Evolutionary conservation across 176 grass and related monocot genomes (phyloP), one percentile per base, ranked within the genome.

Genomic region (Stipa capillata): DNA sequence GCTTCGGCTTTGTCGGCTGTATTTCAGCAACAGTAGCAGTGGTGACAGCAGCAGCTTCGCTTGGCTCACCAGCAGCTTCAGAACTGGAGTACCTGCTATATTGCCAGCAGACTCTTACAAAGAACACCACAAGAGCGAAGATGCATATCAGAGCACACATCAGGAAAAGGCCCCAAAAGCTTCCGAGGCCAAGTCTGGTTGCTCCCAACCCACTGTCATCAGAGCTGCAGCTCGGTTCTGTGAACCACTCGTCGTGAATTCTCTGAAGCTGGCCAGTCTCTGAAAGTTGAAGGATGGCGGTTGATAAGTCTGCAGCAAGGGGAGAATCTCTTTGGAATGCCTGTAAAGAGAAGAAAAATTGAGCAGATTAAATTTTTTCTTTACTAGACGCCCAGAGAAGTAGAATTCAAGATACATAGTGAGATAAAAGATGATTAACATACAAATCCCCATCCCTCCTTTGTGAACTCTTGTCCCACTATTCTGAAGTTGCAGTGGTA

Each of bases 381-480:
- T 60, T 49, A 44, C 4, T 44, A 23, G 21, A 37, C 12, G 37
- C 55, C 49, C 35, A 73, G 25, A 56, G 10, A 49, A 44, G 11
- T 18, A 27, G 14, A 76, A 63, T 21, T 47, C 25, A 47, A 47
- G 52, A 62, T 13, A 44, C 1, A 64, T 36, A 48, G 47, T 14
- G 65, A 76, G 36, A 47, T 39, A 17, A n/a, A 15, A 72, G 65
- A 13, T 8, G 23, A 34, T 43, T 36, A 69, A 97, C 95, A 58
- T 94, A 97, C 95, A 79, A 97, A 97, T 71, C 95, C 95, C 95
- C 95, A 97, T 80, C 95, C 95, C 64, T 92, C 92, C 58, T 65
- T 81, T 8, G 95, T 94, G 74, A 97, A 97, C 27, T 89, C 80
- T 64, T 92, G 88, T 1, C 92, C 95, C 12, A 94, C 95, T 34